Conservation (phyloP, 441 rosid species). For the Corymbia calophylla region DNA sequence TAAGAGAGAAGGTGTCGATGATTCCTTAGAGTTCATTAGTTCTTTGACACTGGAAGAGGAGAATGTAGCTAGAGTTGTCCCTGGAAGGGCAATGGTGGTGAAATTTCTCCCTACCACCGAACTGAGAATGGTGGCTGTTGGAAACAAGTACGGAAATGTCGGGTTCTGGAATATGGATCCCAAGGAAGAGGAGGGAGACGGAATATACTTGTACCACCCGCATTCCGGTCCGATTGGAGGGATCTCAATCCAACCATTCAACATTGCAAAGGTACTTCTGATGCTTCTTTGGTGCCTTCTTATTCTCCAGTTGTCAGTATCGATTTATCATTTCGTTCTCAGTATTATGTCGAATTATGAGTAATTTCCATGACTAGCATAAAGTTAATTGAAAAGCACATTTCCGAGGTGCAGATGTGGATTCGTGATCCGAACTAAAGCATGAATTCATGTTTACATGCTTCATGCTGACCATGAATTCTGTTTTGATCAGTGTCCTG, state of each 20-base stretch:
- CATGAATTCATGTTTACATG: not conserved
- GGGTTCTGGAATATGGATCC: conserved; percentile 70
- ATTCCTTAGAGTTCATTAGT: conserved; percentile 26
- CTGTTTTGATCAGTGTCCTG: not conserved
- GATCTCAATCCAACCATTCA: conserved; percentile 43
- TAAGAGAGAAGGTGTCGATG: conserved; percentile 12
- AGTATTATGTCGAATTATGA: not conserved
- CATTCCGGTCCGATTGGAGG: conserved; percentile 61
- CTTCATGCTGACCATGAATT: not conserved
- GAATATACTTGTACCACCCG: conserved; percentile 43
- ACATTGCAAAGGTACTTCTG: conserved; percentile 49
- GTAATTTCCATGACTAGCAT: not conserved
- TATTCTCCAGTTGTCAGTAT: not conserved
- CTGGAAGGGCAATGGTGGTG: conserved; percentile 45
- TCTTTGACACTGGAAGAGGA: conserved; percentile 40
- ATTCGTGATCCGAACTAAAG: not conserved
- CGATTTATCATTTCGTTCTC: not conserved
- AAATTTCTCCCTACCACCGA: conserved; percentile 49
- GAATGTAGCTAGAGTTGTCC: conserved; percentile 58
- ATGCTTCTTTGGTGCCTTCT: not conserved
- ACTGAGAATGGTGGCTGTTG: conserved; percentile 58
- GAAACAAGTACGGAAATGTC: conserved; percentile 57
- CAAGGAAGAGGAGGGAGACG: conserved; percentile 27
- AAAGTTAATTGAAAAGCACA: not conserved
- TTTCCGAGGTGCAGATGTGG: not conserved